These are phyloP conservation scores for Boletus rubropictus DNA, from an alignment of 768 basidiomycete species.

Conservation along the genomic window DNA sequence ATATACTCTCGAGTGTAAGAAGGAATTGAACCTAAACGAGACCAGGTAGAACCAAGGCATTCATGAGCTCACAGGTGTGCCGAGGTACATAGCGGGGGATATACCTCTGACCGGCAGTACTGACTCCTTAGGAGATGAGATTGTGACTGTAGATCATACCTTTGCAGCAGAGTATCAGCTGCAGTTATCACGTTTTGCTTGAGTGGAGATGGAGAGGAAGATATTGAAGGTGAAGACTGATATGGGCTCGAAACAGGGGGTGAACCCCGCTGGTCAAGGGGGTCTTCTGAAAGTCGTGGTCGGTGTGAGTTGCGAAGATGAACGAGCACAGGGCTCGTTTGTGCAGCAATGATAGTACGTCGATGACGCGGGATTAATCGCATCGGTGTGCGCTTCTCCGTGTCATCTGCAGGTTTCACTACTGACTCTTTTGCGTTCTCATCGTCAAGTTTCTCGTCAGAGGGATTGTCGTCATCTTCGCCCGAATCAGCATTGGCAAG, in stretches of 20 bases:
- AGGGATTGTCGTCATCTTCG: conserved; percentile 41
- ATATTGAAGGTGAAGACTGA: conserved; percentile 68
- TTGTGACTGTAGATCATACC: conserved; percentile 65
- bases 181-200: conserved; percentile 40
- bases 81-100: conserved; percentile 17
- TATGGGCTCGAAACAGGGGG: conserved; percentile 44
- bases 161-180: conserved; percentile 56
- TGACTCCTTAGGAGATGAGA: conserved; percentile 73
- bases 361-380: conserved; percentile 30
- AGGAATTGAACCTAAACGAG: conserved; percentile 70
- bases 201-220: conserved; percentile 40
- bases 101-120: conserved; percentile 82
- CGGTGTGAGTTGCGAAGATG: conserved; percentile 49
- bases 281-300: conserved; percentile 64
- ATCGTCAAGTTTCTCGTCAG: conserved; percentile 37
- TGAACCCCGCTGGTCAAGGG: conserved; percentile 61
- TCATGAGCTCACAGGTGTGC: background rate
- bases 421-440: conserved; percentile 17
- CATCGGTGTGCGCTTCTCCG: conserved; percentile 12
- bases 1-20: conserved; percentile 85
- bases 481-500: conserved; percentile 18
- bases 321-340: conserved; percentile 68
- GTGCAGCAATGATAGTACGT: conserved; percentile 56
- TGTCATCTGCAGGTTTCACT: conserved; percentile 3
- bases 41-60: background rate